phyloP scores from a whole-genome alignment of 495 filamentous ascomycete genomes.

The Penicillium egyptiacum region DNA sequence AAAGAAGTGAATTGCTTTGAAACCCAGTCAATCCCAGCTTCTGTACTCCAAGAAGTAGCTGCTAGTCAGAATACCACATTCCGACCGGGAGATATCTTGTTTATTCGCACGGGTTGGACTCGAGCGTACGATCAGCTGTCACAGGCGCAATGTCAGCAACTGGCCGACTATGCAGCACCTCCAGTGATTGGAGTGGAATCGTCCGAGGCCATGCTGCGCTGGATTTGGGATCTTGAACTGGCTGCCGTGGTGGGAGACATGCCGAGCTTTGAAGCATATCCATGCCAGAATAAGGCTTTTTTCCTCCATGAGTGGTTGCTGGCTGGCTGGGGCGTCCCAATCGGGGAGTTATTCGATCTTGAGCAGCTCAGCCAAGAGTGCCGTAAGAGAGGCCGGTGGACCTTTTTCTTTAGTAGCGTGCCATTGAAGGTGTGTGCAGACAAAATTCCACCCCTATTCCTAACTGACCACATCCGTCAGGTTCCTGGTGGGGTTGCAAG shows the following conservation, averaged over 20 bases:
- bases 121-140: slow-evolving; percentile 40
- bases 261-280: slow-evolving; percentile 47
- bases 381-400: slow-evolving; percentile 41
- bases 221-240: slow-evolving; percentile 52
- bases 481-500: slow-evolving; percentile 55
- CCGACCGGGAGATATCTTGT: slow-evolving; percentile 54
- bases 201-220: slow-evolving; percentile 41
- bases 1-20: slow-evolving; percentile 39
- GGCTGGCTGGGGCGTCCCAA: slow-evolving; percentile 56
- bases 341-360: slow-evolving; percentile 61
- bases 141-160: slow-evolving; percentile 26
- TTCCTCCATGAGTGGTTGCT: slow-evolving; percentile 55
- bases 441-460: slow-evolving; percentile 3
- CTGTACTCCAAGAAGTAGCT: slow-evolving; percentile 41
- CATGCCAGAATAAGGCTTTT: slow-evolving; percentile 28
- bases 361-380: slow-evolving; percentile 49
- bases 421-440: slow-evolving; percentile 50
- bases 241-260: slow-evolving; percentile 53
- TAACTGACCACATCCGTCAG: slow-evolving; percentile 16
- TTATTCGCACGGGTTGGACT: slow-evolving; percentile 54
- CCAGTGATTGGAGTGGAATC: slow-evolving; percentile 48
- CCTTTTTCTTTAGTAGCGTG: slow-evolving; percentile 56
- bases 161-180: slow-evolving; percentile 29
- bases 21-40: slow-evolving; percentile 40
- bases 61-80: slow-evolving; percentile 37